These are phyloP conservation scores for Aspergillus sergii DNA, from an alignment of 2,329 filamentous ascomycete genomes.

Conservation along the genomic window DNA sequence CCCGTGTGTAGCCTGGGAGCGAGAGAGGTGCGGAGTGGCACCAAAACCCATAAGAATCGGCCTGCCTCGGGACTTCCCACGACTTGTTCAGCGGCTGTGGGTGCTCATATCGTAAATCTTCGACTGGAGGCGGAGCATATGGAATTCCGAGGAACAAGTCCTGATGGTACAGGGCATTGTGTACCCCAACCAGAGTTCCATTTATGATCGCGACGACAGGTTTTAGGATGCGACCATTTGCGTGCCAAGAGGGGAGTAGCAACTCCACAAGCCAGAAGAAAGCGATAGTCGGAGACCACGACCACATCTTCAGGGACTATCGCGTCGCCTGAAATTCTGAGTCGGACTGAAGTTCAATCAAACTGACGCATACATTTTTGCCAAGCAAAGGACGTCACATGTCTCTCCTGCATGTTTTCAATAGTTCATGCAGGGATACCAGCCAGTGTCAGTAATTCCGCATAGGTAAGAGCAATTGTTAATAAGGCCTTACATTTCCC, in stretches of 20 bases:
- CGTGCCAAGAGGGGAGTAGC: background rate
- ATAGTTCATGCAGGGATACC: background rate
- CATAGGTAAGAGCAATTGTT: too few relatives aligned
- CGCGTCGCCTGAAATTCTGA: background rate
- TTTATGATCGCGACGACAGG: conserved; percentile 7
- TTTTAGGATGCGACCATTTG: background rate
- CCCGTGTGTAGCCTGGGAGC: conserved; percentile 6
- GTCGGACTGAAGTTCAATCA: background rate
- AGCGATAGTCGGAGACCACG: background rate
- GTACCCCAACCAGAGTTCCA: conserved; percentile 16
- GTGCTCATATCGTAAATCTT: conserved; percentile 9
- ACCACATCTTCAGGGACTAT: background rate
- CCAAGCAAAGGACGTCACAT: background rate
- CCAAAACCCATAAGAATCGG: conserved; percentile 9
- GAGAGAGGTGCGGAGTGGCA: conserved; percentile 5
- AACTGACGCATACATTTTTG: background rate
- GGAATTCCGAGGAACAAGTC: conserved; percentile 25
- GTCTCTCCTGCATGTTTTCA: background rate
- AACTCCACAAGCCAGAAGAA: background rate
- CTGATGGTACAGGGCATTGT: conserved; percentile 15
- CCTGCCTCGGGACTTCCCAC: conserved; percentile 8
- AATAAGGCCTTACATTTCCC: too few relatives aligned
- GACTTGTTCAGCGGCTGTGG: conserved; percentile 15
- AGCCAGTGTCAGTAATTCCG: background rate
- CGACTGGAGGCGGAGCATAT: conserved; percentile 19